phyloP scores from a whole-genome alignment of 2,329 filamentous ascomycete genomes.

The Triangularia setosa region DNA sequence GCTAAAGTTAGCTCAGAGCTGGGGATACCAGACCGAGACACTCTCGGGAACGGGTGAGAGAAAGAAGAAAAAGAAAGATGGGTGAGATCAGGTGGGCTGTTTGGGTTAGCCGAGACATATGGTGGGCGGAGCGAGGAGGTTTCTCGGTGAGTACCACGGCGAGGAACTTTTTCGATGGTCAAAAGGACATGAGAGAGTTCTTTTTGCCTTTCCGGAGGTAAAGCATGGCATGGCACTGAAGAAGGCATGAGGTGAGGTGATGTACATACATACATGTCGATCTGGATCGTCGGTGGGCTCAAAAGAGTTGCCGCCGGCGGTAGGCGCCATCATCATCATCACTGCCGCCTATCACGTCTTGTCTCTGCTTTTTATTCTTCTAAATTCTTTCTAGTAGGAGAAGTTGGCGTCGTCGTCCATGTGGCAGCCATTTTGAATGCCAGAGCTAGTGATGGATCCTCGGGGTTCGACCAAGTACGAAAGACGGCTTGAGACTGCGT shows the following conservation, averaged over 20 bases:
- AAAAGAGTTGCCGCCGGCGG: no score
- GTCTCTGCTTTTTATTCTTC: neutral
- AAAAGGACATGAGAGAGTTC: neutral
- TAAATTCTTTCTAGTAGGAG: neutral
- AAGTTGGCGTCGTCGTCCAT: neutral
- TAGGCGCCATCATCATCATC: neutral
- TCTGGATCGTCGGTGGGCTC: neutral
- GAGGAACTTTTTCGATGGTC: neutral
- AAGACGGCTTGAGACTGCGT: no score
- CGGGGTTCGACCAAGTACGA: no score
- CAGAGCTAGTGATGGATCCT: neutral
- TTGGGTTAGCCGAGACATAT: neutral
- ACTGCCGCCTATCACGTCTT: neutral
- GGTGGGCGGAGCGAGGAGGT: no score
- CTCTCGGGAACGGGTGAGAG: neutral
- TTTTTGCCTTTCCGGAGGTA: neutral
- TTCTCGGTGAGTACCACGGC: neutral
- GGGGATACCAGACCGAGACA: neutral
- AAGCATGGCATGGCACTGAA: neutral
- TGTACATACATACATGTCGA: neutral
- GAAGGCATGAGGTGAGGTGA: neutral
- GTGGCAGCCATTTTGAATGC: neutral
- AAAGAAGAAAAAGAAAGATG: neutral
- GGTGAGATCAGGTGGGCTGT: neutral
- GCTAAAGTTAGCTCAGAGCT: neutral